Base-by-base conservation (phyloP, 2,329 filamentous ascomycete species). In the Beauveria bassiana region DNA sequence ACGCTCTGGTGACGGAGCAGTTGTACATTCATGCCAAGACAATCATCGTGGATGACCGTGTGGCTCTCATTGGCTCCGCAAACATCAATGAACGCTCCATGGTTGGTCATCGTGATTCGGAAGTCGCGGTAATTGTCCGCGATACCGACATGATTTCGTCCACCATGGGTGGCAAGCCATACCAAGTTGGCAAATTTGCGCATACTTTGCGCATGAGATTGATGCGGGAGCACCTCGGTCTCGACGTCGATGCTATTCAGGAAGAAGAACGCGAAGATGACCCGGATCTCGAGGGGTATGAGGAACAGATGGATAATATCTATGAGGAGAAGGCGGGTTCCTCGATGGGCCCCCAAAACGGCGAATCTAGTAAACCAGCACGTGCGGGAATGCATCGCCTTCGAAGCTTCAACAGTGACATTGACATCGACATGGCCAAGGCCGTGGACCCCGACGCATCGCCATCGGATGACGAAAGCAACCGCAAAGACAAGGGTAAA, bases 1-100 rank as follows among this genome's bases (percentile, higher is more conserved):
- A 95, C 66, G 85, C 86, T 62, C 78, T 98, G 43, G 91, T 95
- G 3, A 98, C 95, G 0, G 95, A 99, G 73, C 95, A 98, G 75
- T 83, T 99, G 12, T 99, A 99, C 71, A 98, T 99, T 62, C 95
- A 99, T 70, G 95, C 95, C 64, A 99, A 99, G 76, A 89, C 89
- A 66, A 98, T 98, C 80, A 84, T 99, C 61, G 93, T 96, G 5
- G 95, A 99, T 73, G 95, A 99, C 70, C 86, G 93, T 40, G 86
- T 95, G 62, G 93, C 89, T 22, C 86, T 99, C 64, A 99, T 99
- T 68, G 95, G 95, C 20, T 98, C 93, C 51, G 95, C 95, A 59
- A 99, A 99, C 72, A 98, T 99, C 79, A 99, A 99, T 69, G 95
- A 99, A 74, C 87, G 95, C 51, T 98, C 93, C 7, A 92, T 98